Base-by-base conservation (phyloP, 148 eudicot genomes). In the Heliamphora exappendiculata region DNA sequence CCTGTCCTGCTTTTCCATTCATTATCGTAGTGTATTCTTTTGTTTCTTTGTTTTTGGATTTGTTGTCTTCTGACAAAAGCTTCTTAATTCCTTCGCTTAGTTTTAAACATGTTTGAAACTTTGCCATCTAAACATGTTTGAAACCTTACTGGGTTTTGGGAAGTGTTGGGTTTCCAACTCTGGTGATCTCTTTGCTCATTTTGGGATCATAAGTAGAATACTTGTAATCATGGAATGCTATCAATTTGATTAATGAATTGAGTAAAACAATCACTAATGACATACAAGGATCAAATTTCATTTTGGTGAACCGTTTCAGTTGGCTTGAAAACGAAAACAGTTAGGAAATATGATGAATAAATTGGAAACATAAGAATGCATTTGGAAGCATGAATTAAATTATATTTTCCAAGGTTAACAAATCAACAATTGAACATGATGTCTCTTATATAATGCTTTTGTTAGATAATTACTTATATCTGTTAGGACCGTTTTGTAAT, bases 11-110 rank as follows among this genome's bases (percentile, higher is more conserved):
- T 72, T 64, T 51, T 78, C 37, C 65, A 0, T 71, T 63, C 24
- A 12, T 31, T 39, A 17, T 42, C 31, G 3, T 28, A 20, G 50
- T 70, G 5, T 54, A 26, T 42, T 20, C n/a, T 34, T 70, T 68
- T 57, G 20, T 29, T 62, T 62, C 29, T 67, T 26, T 76, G 47
- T 20, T 17, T 69, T 59, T 58, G 47, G 68, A 59, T 17, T 17
- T 73, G 41, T 72, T 73, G 50, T 51, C 28, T 73, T 72, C 60
- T 66, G n/a, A 41, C 66, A 50, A 73, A 34, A 36, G 33, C 41
- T 34, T 50, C 28, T 68, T 55, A 37, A 50, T 34, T 2, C 26
- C n/a, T 78, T 78, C 65, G 13, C 1, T 5, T 36, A 49, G 44
- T 60, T 71, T 20, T 67, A 67, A 42, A 42, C 53, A 26, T 24